Evolutionary conservation across 2,329 filamentous ascomycete species (phyloP), one percentile per base, ranked within the genome.

Genomic region (Rugonectria rugulosa): DNA sequence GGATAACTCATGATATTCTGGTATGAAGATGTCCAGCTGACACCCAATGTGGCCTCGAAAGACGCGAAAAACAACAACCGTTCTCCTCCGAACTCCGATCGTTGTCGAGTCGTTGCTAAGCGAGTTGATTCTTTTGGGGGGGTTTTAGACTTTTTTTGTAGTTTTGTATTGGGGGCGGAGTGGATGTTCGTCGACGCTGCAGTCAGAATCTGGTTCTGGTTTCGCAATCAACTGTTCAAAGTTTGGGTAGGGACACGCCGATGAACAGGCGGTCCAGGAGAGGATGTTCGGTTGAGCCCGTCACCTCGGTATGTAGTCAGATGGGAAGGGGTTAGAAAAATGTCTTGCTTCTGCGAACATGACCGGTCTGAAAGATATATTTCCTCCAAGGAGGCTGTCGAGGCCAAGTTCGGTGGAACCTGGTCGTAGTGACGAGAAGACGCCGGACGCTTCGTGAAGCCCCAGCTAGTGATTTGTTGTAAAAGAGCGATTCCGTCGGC

Each of bases 231-330:
- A 67, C 54, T 55, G 24, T 49, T 50, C 31, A 27, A 50, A 27
- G 6, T 32, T 23, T 9, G 26, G 49, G 60, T 56, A 54, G 46
- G 60, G 54, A 59, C 58, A 57, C 63, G 62, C 50, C 53, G 60
- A 59, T 60, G 59, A 62, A 62, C 60, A 67, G 67, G 77, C 71
- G 78, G 76, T 77, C 75, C 73, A 73, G 72, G 76, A 73, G 77
- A 77, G 78, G 73, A 41, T 75, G 72, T 71, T 68, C 53, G 73
- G 75, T 73, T 74, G 77, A 70, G 72, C 77, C 76, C 73, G 81
- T 85, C 82, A 85, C 82, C 82, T 82, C 78, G 81, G 80, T 82
- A 82, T 83, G 78, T 81, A 79, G 77, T 83, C 80, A 81, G 80
- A 80, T 71, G 80, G 79, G 78, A 79, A 80, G 79, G 77, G 79